phyloP scores from a whole-genome alignment of 495 filamentous ascomycete species.

The Cenococcum geophilum region DNA sequence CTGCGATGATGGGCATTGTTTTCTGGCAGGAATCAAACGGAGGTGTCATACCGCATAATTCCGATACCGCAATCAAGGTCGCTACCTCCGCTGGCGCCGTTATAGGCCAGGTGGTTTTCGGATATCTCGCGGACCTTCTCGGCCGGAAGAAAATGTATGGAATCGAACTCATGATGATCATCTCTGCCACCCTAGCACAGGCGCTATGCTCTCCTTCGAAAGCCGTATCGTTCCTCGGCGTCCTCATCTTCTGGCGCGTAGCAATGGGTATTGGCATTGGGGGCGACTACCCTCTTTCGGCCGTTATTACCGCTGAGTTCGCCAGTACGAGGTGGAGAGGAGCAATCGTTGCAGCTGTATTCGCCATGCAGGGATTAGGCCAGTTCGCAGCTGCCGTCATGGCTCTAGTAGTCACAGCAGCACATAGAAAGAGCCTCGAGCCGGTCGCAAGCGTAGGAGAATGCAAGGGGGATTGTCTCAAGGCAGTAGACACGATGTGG shows the following conservation, averaged over 20 bases:
- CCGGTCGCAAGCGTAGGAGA: slow-evolving; percentile 43
- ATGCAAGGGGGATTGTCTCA: slow-evolving; percentile 58
- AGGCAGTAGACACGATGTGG: slow-evolving; percentile 82
- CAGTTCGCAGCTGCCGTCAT: slow-evolving; percentile 66
- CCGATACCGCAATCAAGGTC: slow-evolving; percentile 78
- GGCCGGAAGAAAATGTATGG: slow-evolving; percentile 84
- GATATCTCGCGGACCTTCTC: slow-evolving; percentile 69
- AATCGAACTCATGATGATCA: slow-evolving; percentile 80
- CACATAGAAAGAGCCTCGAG: slow-evolving; percentile 60
- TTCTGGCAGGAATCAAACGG: slow-evolving; percentile 53
- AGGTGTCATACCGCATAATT: slow-evolving; percentile 51
- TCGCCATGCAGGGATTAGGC: slow-evolving; percentile 78
- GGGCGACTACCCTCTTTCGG: slow-evolving; percentile 81
- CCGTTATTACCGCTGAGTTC: slow-evolving; percentile 79
- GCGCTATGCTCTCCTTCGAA: slow-evolving; percentile 58
- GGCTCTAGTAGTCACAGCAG: slow-evolving; percentile 62
- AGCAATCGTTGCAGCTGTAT: slow-evolving; percentile 77
- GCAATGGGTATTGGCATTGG: slow-evolving; percentile 67
- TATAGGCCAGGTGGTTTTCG: slow-evolving; percentile 75
- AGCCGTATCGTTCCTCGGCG: slow-evolving; percentile 63
- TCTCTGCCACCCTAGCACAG: slow-evolving; percentile 74
- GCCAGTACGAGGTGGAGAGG: slow-evolving; percentile 80
- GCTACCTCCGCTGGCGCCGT: slow-evolving; percentile 80
- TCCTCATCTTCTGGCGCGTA: slow-evolving; percentile 84
- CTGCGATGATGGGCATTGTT: slow-evolving; percentile 61